These are phyloP conservation scores for Proliferodiscus dingleyae DNA, from an alignment of 2,329 filamentous ascomycete species.

Conservation along the genomic window DNA sequence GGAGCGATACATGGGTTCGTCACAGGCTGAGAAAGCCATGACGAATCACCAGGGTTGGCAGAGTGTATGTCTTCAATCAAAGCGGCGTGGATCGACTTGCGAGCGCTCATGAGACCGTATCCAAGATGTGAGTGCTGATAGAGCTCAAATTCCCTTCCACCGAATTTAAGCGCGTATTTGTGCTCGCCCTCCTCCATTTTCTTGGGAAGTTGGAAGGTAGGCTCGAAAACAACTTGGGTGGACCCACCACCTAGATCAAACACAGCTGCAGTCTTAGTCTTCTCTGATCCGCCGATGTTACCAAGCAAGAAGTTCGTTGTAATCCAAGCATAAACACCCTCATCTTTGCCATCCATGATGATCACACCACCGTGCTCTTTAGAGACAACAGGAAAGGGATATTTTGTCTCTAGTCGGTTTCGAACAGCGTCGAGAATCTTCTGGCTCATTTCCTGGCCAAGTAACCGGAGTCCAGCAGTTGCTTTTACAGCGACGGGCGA, in stretches of 20 bases:
- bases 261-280: conserved; percentile 84
- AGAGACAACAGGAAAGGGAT: conserved; percentile 91
- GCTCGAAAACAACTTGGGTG: conserved; percentile 98
- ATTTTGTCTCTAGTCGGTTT: conserved; percentile 75
- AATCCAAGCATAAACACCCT: conserved; percentile 98
- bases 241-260: conserved; percentile 96
- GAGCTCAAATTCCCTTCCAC: conserved; percentile 82
- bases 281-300: conserved; percentile 91
- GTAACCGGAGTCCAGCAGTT: conserved; percentile 84
- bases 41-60: conserved; percentile 51
- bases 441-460: conserved; percentile 74
- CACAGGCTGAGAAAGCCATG: conserved; percentile 68
- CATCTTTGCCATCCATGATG: conserved; percentile 96
- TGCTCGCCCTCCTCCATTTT: conserved; percentile 86
- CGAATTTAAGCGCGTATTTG: conserved; percentile 89
- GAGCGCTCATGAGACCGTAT: conserved; percentile 93
- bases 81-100: conserved; percentile 74
- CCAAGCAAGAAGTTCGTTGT: conserved; percentile 97
- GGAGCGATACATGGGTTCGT: conserved; percentile 83
- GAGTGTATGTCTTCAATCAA: conserved; percentile 69
- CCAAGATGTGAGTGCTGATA: conserved; percentile 98
- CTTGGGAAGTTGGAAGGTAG: conserved; percentile 87
- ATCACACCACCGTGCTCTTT: conserved; percentile 80
- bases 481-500: conserved; percentile 96
- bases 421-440: conserved; percentile 85